phyloP scores from a whole-genome alignment of 2,329 filamentous ascomycete species.

The Tolypocladium capitatum region DNA sequence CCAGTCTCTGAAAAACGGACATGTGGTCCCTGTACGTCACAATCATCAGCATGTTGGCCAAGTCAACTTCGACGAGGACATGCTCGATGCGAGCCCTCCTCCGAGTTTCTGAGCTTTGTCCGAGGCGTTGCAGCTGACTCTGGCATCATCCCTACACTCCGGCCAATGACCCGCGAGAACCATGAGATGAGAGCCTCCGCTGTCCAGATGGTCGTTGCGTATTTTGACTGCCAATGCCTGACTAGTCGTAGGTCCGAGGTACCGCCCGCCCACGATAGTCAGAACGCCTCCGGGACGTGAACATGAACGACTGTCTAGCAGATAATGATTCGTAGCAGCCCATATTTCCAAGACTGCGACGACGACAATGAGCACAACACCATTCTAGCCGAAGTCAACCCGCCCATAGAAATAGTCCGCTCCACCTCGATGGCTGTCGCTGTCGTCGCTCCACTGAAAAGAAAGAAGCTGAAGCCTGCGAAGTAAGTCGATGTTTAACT shows the following conservation, averaged over 20 bases:
- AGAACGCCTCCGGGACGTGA: too few species aligned
- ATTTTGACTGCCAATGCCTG: neutral
- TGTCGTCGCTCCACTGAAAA: too few species aligned
- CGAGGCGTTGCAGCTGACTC: neutral
- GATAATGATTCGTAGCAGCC: too few species aligned
- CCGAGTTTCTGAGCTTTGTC: neutral
- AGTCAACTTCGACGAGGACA: neutral
- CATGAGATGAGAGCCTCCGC: slow-evolving; percentile 11
- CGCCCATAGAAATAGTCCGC: too few species aligned
- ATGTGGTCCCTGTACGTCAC: slow-evolving; percentile 1
- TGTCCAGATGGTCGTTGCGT: slow-evolving; percentile 11
- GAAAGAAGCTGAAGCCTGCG: too few species aligned
- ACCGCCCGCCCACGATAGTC: too few species aligned
- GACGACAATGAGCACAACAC: too few species aligned
- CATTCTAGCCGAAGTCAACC: too few species aligned
- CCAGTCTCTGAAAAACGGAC: slow-evolving; percentile 4
- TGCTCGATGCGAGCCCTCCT: neutral
- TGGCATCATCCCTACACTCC: neutral
- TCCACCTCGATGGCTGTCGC: too few species aligned
- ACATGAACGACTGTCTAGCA: too few species aligned
- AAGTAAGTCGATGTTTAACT: too few species aligned
- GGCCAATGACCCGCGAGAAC: slow-evolving; percentile 9
- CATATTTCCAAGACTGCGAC: too few species aligned
- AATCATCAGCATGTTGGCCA: neutral
- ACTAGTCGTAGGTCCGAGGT: neutral